Percentiles rank a stretch among this genome's conserved stretches.
Conservation (phyloP, 2,329 filamentous ascomycete genomes). For the Xylariaceae sp. region DNA sequence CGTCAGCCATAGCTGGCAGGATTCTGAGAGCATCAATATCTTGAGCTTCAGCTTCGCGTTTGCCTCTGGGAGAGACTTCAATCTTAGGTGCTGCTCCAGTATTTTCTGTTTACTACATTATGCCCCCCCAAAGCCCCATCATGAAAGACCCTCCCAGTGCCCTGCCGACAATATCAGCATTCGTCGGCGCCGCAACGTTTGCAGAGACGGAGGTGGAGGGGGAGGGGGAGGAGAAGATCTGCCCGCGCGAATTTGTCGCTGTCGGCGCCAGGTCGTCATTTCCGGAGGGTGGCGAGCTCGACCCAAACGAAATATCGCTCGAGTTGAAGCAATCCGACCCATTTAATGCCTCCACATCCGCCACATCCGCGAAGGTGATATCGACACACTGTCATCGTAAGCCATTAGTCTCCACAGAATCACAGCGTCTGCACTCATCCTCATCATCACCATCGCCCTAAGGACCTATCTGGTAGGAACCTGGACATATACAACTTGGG, state of each 20-base stretch:
- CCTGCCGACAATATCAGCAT: neutral
- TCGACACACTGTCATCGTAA: constrained; percentile 7
- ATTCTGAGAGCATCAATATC: too few relatives aligned
- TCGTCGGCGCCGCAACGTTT: neutral
- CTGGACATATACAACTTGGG: neutral
- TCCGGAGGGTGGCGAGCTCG: too few relatives aligned
- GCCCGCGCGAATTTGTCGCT: neutral
- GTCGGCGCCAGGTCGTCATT: too few relatives aligned
- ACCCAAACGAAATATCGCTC: too few relatives aligned
- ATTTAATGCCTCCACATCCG: constrained; percentile 42
- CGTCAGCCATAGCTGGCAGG: too few relatives aligned
- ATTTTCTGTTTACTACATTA: neutral
- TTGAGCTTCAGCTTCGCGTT: neutral
- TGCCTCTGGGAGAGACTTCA: neutral
- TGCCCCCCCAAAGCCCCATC: neutral
- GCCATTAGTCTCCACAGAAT: neutral
- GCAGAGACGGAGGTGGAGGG: neutral
- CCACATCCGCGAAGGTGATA: constrained; percentile 6
- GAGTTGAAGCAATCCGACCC: constrained; percentile 60
- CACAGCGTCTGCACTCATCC: too few relatives aligned
- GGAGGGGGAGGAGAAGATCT: neutral
- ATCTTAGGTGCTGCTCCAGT: neutral
- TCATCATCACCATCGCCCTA: too few relatives aligned
- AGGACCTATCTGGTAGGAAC: neutral
- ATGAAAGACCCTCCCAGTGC: neutral